A percentile compares a stretch with the other conserved stretches of the same genome.
Conservation (phyloP, 805 yeast genomes). For the Metschnikowia henanensis region DNA sequence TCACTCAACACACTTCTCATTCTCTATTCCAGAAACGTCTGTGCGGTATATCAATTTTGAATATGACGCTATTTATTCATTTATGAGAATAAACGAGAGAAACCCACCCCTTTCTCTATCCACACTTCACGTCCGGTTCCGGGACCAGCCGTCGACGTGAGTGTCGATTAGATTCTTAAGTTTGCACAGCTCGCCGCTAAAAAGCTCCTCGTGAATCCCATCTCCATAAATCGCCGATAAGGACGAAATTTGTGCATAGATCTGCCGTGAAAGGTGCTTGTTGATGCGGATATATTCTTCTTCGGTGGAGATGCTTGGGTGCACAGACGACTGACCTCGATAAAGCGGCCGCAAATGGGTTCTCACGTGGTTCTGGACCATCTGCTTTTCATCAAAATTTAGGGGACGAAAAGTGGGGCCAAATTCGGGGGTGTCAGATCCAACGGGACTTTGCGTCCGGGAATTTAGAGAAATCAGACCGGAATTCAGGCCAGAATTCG, state of each 20-base stretch:
- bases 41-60: too few species aligned
- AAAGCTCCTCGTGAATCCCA: conserved; percentile 16
- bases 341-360: conserved; percentile 51
- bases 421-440: too few species aligned
- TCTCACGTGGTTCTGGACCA: conserved; percentile 59
- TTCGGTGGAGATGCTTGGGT: conserved; percentile 26
- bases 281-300: conserved; percentile 58
- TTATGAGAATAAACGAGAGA: too few species aligned
- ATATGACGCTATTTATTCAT: too few species aligned
- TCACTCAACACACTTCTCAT: too few species aligned
- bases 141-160: conserved; percentile 20
- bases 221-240: conserved; percentile 12
- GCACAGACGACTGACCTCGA: neutral
- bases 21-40: too few species aligned
- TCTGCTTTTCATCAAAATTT: conserved; percentile 47
- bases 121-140: neutral
- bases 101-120: too few species aligned
- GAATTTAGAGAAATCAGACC: too few species aligned
- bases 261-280: conserved; percentile 56
- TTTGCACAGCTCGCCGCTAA: conserved; percentile 18
- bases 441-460: too few species aligned
- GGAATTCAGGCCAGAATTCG: too few species aligned
- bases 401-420: conserved; percentile 17
- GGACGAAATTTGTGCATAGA: conserved; percentile 44
- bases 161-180: conserved; percentile 25